Evolutionary conservation across 148 eudicot species (phyloP).

Genomic region (Nyssa sinensis): DNA sequence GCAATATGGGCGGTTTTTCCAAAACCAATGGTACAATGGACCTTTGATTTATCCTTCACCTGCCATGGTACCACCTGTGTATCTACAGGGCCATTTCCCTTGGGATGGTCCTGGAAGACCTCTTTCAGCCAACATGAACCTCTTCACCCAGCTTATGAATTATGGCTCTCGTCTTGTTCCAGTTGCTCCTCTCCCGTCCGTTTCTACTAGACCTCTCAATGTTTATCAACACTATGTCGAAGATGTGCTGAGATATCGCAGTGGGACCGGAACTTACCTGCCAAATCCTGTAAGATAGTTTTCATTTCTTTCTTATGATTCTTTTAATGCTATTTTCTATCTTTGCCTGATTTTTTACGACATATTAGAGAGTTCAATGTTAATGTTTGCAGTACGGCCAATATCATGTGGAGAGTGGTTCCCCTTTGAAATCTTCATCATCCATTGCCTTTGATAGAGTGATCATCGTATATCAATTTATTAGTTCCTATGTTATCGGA

Average conservation of each 20-base stretch:
- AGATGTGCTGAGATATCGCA: constrained; percentile 67
- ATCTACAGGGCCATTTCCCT: constrained; percentile 69
- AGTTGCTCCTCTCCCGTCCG: constrained; percentile 55
- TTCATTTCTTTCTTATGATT: neutral
- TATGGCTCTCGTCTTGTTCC: constrained; percentile 68
- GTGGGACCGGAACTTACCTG: constrained; percentile 90
- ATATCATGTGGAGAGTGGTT: no score
- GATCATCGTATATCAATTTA: no score
- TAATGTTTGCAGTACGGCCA: no score
- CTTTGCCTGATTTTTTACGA: neutral
- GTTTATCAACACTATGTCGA: constrained; percentile 62
- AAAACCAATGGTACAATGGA: constrained; percentile 40
- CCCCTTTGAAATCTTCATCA: no score
- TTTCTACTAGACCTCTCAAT: constrained; percentile 48
- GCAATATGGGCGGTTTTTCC: constrained; percentile 81
- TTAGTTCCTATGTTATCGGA: no score
- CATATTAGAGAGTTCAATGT: neutral
- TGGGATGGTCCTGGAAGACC: constrained; percentile 86
- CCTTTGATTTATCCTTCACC: constrained; percentile 54
- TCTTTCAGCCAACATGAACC: constrained; percentile 44
- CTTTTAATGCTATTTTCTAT: neutral
- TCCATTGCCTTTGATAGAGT: no score
- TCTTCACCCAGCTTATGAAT: constrained; percentile 55
- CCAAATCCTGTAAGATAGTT: constrained; percentile 72
- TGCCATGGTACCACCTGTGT: constrained; percentile 61